Percentiles rank a stretch among this genome's conserved stretches.
Conservation (phyloP, 495 filamentous ascomycete species). For the Hamigera avellanea region DNA sequence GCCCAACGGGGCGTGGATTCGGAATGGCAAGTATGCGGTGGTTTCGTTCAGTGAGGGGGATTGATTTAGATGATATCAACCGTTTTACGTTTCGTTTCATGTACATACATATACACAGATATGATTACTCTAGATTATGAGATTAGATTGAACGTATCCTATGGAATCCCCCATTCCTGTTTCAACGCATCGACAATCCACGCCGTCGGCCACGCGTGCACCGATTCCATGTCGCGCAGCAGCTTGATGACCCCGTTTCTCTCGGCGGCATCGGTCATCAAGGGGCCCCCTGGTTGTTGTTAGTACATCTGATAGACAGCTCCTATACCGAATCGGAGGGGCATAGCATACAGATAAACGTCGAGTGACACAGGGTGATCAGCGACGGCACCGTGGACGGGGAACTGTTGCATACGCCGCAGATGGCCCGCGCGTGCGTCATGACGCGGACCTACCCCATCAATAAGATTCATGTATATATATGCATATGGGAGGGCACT, state of each 20-base stretch:
- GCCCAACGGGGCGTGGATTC: constrained; percentile 68
- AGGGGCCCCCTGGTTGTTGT: constrained; percentile 5
- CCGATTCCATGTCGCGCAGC: constrained; percentile 6
- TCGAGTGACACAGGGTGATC: constrained; percentile 8
- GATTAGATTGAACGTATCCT: neutral
- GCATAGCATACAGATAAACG: constrained; percentile 4
- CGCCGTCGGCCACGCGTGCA: constrained; percentile 4
- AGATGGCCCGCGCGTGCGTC: constrained; percentile 5
- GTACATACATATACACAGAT: no score
- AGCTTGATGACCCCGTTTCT: constrained; percentile 3
- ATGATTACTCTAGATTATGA: no score
- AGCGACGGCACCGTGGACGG: constrained; percentile 6
- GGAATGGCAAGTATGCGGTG: constrained; percentile 83
- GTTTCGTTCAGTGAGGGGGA: constrained; percentile 63
- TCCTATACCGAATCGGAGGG: neutral
- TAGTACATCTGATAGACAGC: neutral
- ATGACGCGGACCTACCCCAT: constrained; percentile 5
- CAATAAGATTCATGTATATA: constrained; percentile 1
- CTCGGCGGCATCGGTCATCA: constrained; percentile 5
- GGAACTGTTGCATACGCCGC: constrained; percentile 6
- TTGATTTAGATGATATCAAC: constrained; percentile 8
- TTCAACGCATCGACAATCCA: constrained; percentile 7
- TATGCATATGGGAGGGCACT: constrained; percentile 1
- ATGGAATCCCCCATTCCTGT: constrained; percentile 4
- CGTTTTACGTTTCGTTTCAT: neutral